These are phyloP conservation scores for Trematosphaeria pertusa DNA, from an alignment of 2,329 filamentous ascomycete genomes.

Conservation along the genomic window DNA sequence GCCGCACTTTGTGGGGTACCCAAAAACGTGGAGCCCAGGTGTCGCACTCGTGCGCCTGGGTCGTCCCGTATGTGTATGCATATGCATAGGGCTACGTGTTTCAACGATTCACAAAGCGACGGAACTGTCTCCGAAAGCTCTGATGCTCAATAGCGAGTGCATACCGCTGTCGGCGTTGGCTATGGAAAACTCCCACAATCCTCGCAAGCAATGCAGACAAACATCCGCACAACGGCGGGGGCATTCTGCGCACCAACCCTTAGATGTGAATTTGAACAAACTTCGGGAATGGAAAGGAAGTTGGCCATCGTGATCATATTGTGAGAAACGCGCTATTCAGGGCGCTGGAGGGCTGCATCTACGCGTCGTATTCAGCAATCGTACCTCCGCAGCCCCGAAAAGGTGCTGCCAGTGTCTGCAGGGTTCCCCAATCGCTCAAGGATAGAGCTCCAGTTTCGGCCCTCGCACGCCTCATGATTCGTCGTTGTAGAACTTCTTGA, in stretches of 20 bases:
- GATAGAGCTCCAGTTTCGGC: too few species aligned
- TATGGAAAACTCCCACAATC: slow-evolving; percentile 14
- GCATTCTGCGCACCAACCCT: slow-evolving; percentile 3
- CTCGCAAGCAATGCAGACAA: slow-evolving; percentile 21
- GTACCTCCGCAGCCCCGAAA: too few species aligned
- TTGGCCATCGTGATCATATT: background rate
- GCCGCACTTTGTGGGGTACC: slow-evolving; percentile 1
- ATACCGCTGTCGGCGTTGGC: slow-evolving; percentile 1
- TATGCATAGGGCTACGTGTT: too few species aligned
- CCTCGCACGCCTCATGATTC: slow-evolving; percentile 22
- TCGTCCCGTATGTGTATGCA: too few species aligned
- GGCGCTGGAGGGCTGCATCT: background rate
- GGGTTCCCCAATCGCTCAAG: too few species aligned
- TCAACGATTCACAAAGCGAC: background rate
- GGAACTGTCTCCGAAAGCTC: too few species aligned
- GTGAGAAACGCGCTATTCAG: background rate
- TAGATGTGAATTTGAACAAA: slow-evolving; percentile 2
- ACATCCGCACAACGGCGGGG: slow-evolving; percentile 1
- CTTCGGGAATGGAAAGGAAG: slow-evolving; percentile 1
- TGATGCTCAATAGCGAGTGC: background rate
- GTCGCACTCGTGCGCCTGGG: too few species aligned
- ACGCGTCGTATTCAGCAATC: too few species aligned
- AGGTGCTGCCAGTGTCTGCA: too few species aligned
- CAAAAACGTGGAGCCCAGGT: background rate
- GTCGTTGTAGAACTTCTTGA: slow-evolving; percentile 74